A percentile compares a stretch with the other conserved stretches of the same genome.
These are phyloP conservation scores for Phytophthora sojae DNA, from an alignment of 352 stramenopile genomes.

Conservation along the genomic window DNA sequence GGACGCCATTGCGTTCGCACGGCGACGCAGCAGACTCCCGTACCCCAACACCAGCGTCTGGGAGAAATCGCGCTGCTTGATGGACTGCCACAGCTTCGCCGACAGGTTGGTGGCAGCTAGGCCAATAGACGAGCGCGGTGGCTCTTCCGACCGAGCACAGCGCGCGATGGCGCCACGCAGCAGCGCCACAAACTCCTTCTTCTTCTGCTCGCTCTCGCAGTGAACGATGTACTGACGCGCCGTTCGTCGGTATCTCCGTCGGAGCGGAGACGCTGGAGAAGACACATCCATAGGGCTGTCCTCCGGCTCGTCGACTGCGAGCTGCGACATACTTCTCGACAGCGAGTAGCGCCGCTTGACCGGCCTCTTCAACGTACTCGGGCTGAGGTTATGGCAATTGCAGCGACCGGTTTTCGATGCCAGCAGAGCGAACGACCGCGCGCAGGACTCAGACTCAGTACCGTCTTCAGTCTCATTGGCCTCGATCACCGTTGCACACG, in stretches of 20 bases:
- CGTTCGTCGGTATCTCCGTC: conserved; percentile 37
- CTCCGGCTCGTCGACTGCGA: conserved; percentile 11
- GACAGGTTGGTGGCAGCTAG: conserved; percentile 22
- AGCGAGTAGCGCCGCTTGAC: conserved; percentile 37
- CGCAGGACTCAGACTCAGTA: neutral
- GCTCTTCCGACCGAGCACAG: conserved; percentile 23
- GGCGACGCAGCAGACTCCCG: conserved; percentile 16
- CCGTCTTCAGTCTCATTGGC: conserved; percentile 8
- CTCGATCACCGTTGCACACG: conserved; percentile 53
- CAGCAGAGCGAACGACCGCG: conserved; percentile 47
- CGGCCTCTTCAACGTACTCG: conserved; percentile 48
- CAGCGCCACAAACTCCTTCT: conserved; percentile 43
- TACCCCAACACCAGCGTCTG: conserved; percentile 25
- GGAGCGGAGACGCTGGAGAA: conserved; percentile 15
- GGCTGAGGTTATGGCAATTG: conserved; percentile 62
- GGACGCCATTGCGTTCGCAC: conserved; percentile 4
- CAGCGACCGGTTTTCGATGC: conserved; percentile 62
- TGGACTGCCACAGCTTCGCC: conserved; percentile 37
- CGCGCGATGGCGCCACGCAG: conserved; percentile 44
- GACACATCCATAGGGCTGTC: neutral
- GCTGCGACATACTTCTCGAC: conserved; percentile 28
- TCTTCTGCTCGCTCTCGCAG: conserved; percentile 48
- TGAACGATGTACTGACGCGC: conserved; percentile 56
- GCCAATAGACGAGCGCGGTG: conserved; percentile 12
- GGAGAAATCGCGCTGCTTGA: conserved; percentile 32